phyloP scores from a whole-genome alignment of 345 rosid genomes.

The Populus davidiana region DNA sequence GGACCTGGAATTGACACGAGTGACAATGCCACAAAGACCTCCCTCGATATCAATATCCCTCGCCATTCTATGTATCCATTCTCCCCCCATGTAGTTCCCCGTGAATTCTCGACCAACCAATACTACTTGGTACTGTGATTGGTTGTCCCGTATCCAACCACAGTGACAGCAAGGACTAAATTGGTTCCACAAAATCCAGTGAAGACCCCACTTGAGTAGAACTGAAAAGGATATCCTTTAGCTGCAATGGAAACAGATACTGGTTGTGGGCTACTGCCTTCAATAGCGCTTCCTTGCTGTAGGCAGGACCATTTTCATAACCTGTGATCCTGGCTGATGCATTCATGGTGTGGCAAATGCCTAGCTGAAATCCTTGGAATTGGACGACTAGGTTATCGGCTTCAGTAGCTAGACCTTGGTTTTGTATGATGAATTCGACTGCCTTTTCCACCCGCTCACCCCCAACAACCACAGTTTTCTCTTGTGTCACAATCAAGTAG shows the following conservation, averaged over 20 bases:
- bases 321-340: slow-evolving; percentile 9
- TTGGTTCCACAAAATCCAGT: slow-evolving; percentile 18
- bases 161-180: slow-evolving; percentile 23
- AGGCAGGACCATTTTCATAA: slow-evolving; percentile 17
- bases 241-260: slow-evolving; percentile 28
- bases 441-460: slow-evolving; percentile 36
- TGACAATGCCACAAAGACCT: too few species aligned
- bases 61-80: slow-evolving; percentile 22
- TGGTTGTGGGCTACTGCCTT: slow-evolving; percentile 27
- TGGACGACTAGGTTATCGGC: slow-evolving; percentile 16
- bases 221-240: slow-evolving; percentile 18
- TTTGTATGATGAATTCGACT: slow-evolving; percentile 23
- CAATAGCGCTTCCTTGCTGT: slow-evolving; percentile 13
- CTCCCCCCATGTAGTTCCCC: slow-evolving; percentile 26
- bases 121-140: slow-evolving; percentile 15
- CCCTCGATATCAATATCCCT: slow-evolving; percentile 6
- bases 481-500: slow-evolving; percentile 44
- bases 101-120: slow-evolving; percentile 28
- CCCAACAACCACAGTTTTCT: slow-evolving; percentile 25
- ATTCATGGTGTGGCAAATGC: background rate
- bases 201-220: slow-evolving; percentile 21
- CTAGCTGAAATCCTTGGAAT: slow-evolving; percentile 9
- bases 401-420: slow-evolving; percentile 34
- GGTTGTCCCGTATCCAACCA: slow-evolving; percentile 20
- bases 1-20: too few species aligned